Conservation (phyloP, 2,329 filamentous ascomycete species). For the Zarea fungicola region DNA sequence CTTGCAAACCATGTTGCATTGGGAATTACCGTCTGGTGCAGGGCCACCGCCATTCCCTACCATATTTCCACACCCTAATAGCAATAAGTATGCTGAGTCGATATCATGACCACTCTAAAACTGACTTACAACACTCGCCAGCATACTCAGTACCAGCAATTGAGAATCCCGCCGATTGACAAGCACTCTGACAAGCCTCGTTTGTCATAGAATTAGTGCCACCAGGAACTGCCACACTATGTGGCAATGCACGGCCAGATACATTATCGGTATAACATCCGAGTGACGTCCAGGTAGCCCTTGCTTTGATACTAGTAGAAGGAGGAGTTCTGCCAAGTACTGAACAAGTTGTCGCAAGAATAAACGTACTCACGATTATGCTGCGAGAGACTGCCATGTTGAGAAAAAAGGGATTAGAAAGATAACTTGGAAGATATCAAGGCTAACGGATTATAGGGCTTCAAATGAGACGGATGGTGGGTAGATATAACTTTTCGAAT, state of each 20-base stretch:
- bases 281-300: neutral
- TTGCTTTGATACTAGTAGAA: neutral
- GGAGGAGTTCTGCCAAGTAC: neutral
- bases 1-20: neutral
- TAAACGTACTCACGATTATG: neutral
- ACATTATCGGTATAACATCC: slow-evolving; percentile 6
- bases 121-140: slow-evolving; percentile 2
- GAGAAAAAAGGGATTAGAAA: neutral
- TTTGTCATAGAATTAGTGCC: neutral
- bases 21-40: neutral
- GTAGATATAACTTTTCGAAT: neutral
- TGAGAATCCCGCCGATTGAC: neutral
- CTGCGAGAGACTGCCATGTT: neutral
- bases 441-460: neutral
- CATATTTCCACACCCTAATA: neutral
- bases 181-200: neutral
- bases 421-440: neutral
- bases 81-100: neutral
- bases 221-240: neutral
- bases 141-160: slow-evolving; percentile 2
- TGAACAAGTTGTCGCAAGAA: neutral
- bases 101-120: neutral
- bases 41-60: neutral
- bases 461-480: neutral
- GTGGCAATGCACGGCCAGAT: neutral